Evolutionary conservation across 2,329 filamentous ascomycete genomes (phyloP).

Genomic region (Neopestalotiopsis sp.): DNA sequence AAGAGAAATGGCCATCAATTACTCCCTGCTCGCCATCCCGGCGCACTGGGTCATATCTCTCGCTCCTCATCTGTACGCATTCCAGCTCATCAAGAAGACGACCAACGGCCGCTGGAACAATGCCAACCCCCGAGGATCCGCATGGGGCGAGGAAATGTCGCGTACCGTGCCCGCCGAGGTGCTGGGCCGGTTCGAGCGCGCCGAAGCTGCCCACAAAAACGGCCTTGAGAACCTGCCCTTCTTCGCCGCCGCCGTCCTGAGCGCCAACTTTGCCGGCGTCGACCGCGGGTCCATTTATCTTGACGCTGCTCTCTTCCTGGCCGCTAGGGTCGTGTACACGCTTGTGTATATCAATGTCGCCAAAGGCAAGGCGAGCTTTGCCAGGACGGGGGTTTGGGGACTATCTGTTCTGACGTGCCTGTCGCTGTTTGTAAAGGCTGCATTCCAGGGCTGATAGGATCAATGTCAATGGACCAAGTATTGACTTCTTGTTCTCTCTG

Average conservation of each 20-base stretch:
- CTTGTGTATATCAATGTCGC: constrained; percentile 30
- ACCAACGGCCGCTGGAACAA: not conserved
- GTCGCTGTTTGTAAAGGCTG: not conserved
- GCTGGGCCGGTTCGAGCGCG: constrained; percentile 26
- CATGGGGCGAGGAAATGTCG: not conserved
- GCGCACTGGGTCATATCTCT: not conserved
- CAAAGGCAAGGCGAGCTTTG: not conserved
- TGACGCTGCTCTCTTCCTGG: constrained; percentile 30
- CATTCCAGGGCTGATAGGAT: not conserved
- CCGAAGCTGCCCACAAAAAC: constrained; percentile 34
- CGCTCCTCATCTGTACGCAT: not conserved
- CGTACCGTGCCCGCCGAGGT: not conserved
- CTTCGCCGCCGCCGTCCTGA: constrained; percentile 36
- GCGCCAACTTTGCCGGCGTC: constrained; percentile 32
- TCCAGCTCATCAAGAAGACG: not conserved
- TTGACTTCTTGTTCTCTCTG: no score
- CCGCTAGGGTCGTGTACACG: constrained; percentile 33
- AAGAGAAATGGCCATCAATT: not conserved
- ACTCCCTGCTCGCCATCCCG: constrained; percentile 2
- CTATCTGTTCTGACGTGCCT: not conserved
- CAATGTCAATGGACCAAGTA: no score
- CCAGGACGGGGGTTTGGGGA: no score
- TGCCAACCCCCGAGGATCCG: not conserved
- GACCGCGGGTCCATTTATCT: constrained; percentile 28
- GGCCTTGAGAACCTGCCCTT: constrained; percentile 37